phyloP scores from a whole-genome alignment of 2,329 filamentous ascomycete genomes.

The Erysiphe pisi region DNA sequence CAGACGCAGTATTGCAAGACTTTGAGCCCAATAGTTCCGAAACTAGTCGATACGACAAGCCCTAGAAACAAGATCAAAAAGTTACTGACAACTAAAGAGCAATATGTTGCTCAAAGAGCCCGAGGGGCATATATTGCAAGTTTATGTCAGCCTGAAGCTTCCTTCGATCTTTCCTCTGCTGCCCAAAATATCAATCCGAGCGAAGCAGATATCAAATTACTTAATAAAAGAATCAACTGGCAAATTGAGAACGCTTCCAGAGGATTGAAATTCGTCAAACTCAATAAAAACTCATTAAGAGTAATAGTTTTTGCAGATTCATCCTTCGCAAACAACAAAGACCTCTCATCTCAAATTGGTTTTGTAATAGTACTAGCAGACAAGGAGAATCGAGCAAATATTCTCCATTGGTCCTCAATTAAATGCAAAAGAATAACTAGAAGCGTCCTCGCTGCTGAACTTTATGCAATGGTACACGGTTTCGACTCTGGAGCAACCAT shows the following conservation, averaged over 20 bases:
- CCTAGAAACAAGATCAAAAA: neutral
- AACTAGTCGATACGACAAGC: no score
- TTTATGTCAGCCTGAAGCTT: neutral
- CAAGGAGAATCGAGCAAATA: conserved; percentile 15
- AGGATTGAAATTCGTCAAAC: conserved; percentile 20
- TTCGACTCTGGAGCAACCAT: neutral
- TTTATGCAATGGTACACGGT: neutral
- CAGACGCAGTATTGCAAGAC: no score
- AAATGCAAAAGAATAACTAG: conserved; percentile 2
- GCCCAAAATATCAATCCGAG: conserved; percentile 19
- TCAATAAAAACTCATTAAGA: neutral
- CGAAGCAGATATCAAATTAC: conserved; percentile 6
- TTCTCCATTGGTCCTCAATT: neutral
- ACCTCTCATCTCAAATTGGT: conserved; percentile 27
- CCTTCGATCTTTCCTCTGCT: neutral
- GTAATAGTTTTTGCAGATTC: conserved; percentile 22
- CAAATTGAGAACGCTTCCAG: conserved; percentile 11
- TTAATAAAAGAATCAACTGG: conserved; percentile 27
- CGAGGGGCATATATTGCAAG: conserved; percentile 21
- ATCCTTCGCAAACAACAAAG: conserved; percentile 26
- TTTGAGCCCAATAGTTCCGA: no score
- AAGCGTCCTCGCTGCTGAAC: neutral
- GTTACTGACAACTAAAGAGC: neutral
- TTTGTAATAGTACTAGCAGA: conserved; percentile 17
- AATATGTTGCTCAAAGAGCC: conserved; percentile 23